Conservation (phyloP, 768 basidiomycete species). For the Auriscalpium orientale region DNA sequence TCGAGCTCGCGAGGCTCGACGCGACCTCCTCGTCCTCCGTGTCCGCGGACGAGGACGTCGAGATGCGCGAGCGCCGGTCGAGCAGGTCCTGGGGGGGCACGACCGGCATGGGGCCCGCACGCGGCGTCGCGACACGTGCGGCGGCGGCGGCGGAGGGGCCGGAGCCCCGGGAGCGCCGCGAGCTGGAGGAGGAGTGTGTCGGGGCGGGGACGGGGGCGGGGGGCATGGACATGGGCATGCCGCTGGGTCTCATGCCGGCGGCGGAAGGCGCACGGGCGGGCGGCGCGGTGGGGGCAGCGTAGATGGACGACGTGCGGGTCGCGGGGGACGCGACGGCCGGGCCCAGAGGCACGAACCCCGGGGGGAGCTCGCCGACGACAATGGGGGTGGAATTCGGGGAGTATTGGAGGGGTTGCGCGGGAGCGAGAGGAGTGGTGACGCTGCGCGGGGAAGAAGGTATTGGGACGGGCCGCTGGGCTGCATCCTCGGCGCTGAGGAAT, state of each 20-base stretch:
- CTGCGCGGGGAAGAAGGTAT: constrained; percentile 3
- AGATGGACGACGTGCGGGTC: background rate
- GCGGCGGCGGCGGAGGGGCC: background rate
- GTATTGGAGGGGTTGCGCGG: background rate
- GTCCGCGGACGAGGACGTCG: background rate
- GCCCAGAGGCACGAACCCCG: constrained; percentile 9
- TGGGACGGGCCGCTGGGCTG: constrained; percentile 1
- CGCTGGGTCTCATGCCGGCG: too few relatives aligned
- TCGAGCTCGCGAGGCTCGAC: constrained; percentile 13
- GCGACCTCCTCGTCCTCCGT: constrained; percentile 9
- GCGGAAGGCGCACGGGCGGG: background rate
- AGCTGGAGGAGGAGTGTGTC: constrained; percentile 1
- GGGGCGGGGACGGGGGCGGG: background rate
- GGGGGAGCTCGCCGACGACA: constrained; percentile 5
- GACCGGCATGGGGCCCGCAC: constrained; percentile 5
- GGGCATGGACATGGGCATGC: too few relatives aligned
- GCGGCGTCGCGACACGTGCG: constrained; percentile 1
- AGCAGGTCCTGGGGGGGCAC: constrained; percentile 11
- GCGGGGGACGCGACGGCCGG: background rate
- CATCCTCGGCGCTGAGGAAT: constrained; percentile 12
- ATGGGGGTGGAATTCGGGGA: background rate
- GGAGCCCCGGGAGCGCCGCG: constrained; percentile 7
- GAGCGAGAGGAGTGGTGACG: background rate
- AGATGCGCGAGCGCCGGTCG: background rate
- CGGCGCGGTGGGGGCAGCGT: background rate